Conservation (phyloP, 1,139 yeast genomes). For the Scheffersomyces stambukii region DNA sequence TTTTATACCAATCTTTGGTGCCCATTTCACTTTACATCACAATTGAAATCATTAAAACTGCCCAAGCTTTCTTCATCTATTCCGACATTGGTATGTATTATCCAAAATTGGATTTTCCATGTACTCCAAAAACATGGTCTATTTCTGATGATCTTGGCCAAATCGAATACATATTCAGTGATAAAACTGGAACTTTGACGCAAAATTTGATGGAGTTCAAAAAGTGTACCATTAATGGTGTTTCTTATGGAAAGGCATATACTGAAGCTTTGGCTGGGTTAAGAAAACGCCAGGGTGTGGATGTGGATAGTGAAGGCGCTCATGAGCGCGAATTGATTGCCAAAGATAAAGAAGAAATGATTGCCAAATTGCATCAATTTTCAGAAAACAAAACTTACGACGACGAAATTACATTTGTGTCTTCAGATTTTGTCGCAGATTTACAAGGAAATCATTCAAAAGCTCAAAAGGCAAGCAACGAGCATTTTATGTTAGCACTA, state of each 20-base stretch:
- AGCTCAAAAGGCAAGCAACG: constrained; percentile 34
- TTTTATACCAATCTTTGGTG: constrained; percentile 54
- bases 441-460: constrained; percentile 24
- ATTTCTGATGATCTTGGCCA: constrained; percentile 65
- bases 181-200: constrained; percentile 59
- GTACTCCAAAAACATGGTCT: constrained; percentile 60
- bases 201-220: constrained; percentile 61
- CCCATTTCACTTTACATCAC: constrained; percentile 59
- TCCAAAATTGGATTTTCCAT: constrained; percentile 49
- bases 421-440: constrained; percentile 42
- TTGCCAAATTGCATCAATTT: constrained; percentile 18
- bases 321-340: constrained; percentile 36
- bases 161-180: constrained; percentile 58
- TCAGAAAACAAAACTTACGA: constrained; percentile 23
- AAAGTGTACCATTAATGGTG: constrained; percentile 54
- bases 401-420: constrained; percentile 46
- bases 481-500: constrained; percentile 49
- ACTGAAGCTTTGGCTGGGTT: constrained; percentile 61
- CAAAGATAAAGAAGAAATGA: constrained; percentile 38
- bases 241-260: constrained; percentile 55
- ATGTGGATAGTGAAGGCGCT: constrained; percentile 45
- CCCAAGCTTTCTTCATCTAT: constrained; percentile 55
- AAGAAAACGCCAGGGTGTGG: constrained; percentile 51
- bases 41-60: constrained; percentile 55
- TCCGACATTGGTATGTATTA: constrained; percentile 52